phyloP scores from a whole-genome alignment of 768 basidiomycete genomes.

The Podaxis sp. region DNA sequence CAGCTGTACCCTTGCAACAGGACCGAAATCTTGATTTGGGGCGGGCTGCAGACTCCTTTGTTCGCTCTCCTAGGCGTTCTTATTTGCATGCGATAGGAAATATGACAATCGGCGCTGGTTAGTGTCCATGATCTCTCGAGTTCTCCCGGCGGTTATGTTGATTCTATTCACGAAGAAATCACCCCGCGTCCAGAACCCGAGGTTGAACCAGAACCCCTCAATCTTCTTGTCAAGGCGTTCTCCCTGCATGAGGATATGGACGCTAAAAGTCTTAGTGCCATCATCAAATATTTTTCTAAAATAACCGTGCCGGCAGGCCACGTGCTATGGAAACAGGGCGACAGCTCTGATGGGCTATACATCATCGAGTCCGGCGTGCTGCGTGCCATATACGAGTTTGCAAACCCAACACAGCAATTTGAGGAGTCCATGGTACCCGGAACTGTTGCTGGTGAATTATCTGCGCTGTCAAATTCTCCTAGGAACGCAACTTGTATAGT shows the following conservation, averaged over 20 bases:
- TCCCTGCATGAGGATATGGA: slow-evolving; percentile 65
- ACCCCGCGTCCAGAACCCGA: slow-evolving; percentile 28
- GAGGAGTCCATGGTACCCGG: slow-evolving; percentile 95
- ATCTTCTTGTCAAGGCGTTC: slow-evolving; percentile 78
- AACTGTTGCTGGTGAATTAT: slow-evolving; percentile 88
- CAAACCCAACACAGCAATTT: slow-evolving; percentile 59
- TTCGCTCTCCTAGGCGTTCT: slow-evolving; percentile 63
- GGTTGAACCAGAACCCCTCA: slow-evolving; percentile 56
- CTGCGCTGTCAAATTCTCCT: slow-evolving; percentile 72
- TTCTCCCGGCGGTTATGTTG: background rate
- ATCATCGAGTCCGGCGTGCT: slow-evolving; percentile 87
- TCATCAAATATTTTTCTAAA: slow-evolving; percentile 72
- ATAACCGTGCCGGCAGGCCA: slow-evolving; percentile 52
- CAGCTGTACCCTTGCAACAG: slow-evolving; percentile 60
- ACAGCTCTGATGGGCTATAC: slow-evolving; percentile 79
- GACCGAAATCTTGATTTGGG: slow-evolving; percentile 47
- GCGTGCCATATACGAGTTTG: slow-evolving; percentile 79
- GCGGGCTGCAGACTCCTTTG: slow-evolving; percentile 40
- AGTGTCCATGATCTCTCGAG: slow-evolving; percentile 10
- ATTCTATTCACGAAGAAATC: slow-evolving; percentile 22
- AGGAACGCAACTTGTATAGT: slow-evolving; percentile 86
- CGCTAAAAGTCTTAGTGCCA: slow-evolving; percentile 53
- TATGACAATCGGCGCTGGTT: slow-evolving; percentile 65
- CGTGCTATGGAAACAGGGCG: slow-evolving; percentile 77
- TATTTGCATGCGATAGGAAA: slow-evolving; percentile 73